Base-by-base conservation (phyloP, 805 yeast genomes). In the Monosporozyma solicola region DNA sequence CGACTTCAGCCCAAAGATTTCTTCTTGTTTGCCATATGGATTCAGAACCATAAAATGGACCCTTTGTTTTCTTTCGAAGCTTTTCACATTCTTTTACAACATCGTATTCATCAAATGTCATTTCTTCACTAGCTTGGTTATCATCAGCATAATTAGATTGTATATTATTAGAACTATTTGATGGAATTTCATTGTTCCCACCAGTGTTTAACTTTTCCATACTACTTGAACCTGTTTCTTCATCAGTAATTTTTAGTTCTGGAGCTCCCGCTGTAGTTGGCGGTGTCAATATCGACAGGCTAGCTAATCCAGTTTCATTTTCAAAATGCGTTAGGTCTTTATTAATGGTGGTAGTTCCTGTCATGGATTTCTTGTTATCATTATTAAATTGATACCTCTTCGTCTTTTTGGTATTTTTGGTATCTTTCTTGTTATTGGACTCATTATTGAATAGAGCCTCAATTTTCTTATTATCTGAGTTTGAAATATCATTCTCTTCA, bases 11-110 rank as follows among this genome's bases (percentile, higher is more conserved):
- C 97, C 97, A 91, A 54, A 80, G 76, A 8, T 71, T 65, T 53
- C 96, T 76, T 54, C 89, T 80, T 48, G 74, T 68, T 50, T 79
- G 77, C 97, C 96, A 91, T 46, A 86, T 74, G 11, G 69, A 70
- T 43, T 77, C 77, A 8, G 89, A 94, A 3, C 75, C 70, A 44
- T 61, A 63, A 61, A 80, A 79, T 10, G 77, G 75, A 47, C 66
- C 71, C 47, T 69, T 73, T 20, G 63, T 62, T 44, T 60, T 53
- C 9, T 53, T 52, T 61, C 70, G 66, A 50, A 69, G 63, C 51
- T 58, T 58, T 10, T 48, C 56, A 43, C 68, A 65, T 56, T 71
- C 74, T 2, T 52, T 54, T 3, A 61, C 70, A 1, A 67, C 56
- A 53, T 73, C 69, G 51, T 61, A 73, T 27, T 60, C 69, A 13